Evolutionary conservation across 176 grass and related monocot species (phyloP), one percentile per base, ranked within the genome.

Genomic region (Phyllostachys edulis): DNA sequence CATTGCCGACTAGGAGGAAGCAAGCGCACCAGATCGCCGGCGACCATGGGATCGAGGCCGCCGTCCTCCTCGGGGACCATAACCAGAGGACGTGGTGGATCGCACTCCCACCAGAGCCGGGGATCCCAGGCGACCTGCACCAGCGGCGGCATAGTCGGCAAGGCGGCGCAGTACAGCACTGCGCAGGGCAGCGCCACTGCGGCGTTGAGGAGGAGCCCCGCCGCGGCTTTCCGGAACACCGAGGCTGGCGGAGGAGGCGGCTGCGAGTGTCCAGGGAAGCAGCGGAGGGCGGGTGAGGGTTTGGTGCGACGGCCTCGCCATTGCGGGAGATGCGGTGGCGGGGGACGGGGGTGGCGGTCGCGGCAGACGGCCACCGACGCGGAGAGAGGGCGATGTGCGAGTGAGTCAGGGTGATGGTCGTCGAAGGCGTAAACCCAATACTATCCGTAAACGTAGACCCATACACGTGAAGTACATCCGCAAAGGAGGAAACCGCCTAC

Each of bases 101-200:
- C 27, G 42, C 42, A 12, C 55, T 80, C 34, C 47, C 44, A 9
- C 83, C 14, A 73, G 15, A 47, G 27, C 55, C 65, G 6, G 38
- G 16, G 78, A 62, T 40, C 45, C 73, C 44, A 47, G 18, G 21
- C 26, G 21, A 63, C 1, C 26, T 80, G 27, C 39, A 32, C 23
- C n/a, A 36, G 57, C 13, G 1, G 23, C 14, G n/a, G 6, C 9
- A 40, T 1, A 6, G 34, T 46, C 55, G 23, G 67, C 10, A 79
- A n/a, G 21, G 80, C 69, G 62, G 84, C 80, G n/a, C 84, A 46
- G 84, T 89, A 84, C 38, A 92, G 69, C 67, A 92, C 70, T 45
- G 84, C 87, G 71, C 80, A 89, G 69, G 80, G 87, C 41, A 89
- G 69, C 52, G 75, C 76, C 52, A 87, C 75, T 39, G 84, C 80